Evolutionary conservation across 1,284 basidiomycete genomes (phyloP).

Genomic region (Pseudozyma flocculosa): DNA sequence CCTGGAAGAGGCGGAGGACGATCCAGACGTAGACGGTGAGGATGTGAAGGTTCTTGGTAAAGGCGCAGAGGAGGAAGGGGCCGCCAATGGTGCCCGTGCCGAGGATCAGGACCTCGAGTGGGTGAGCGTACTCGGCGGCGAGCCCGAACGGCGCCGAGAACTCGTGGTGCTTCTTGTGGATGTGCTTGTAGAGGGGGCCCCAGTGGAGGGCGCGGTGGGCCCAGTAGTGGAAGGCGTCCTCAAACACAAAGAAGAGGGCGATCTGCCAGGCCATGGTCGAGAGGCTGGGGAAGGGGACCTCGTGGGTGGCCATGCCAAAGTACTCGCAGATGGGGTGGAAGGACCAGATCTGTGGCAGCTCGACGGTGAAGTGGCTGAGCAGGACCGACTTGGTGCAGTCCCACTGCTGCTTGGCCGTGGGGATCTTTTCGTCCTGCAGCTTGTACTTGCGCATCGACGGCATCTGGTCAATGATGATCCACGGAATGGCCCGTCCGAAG

Average conservation of each 20-base stretch:
- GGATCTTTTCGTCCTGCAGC: constrained; percentile 77
- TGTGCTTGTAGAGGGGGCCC: constrained; percentile 89
- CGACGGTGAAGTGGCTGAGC: constrained; percentile 93
- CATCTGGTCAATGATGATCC: constrained; percentile 91
- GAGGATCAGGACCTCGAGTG: constrained; percentile 88
- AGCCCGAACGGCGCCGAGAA: constrained; percentile 96
- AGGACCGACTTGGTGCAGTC: constrained; percentile 93
- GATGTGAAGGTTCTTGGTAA: constrained; percentile 69
- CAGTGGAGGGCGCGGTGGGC: constrained; percentile 89
- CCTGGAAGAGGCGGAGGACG: constrained; percentile 89
- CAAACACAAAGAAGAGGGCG: constrained; percentile 89
- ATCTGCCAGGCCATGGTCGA: constrained; percentile 68
- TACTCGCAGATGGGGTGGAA: constrained; percentile 92
- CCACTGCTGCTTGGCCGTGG: constrained; percentile 83
- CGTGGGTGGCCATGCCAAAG: constrained; percentile 87
- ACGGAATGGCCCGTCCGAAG: constrained; percentile 91
- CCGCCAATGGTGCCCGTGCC: constrained; percentile 81
- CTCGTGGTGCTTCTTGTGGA: constrained; percentile 93
- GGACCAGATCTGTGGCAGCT: constrained; percentile 91
- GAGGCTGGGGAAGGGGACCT: constrained; percentile 78
- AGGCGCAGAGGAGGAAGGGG: constrained; percentile 79
- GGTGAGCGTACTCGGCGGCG: constrained; percentile 95
- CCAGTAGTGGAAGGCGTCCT: constrained; percentile 80
- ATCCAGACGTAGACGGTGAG: constrained; percentile 94
- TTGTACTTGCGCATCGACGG: constrained; percentile 95